phyloP scores from a whole-genome alignment of 1,284 basidiomycete genomes.

The Uromyces viciae-fabae region DNA sequence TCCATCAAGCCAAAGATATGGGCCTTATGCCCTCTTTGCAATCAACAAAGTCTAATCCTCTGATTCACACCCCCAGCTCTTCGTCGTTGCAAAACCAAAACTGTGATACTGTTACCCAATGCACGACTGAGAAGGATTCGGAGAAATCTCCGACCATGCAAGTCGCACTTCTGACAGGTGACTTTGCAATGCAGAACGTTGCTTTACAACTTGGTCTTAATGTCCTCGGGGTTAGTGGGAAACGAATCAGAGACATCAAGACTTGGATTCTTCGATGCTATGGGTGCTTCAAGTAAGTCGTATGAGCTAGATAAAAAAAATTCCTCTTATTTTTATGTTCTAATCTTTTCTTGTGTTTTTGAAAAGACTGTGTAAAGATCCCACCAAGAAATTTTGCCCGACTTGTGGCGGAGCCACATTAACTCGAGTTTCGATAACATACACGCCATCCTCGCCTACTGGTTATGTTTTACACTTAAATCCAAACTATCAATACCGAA shows the following conservation, averaged over 20 bases:
- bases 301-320: not conserved
- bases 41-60: slow-evolving; percentile 27
- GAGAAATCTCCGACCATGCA: slow-evolving; percentile 56
- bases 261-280: slow-evolving; percentile 96
- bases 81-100: not conserved
- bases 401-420: slow-evolving; percentile 92
- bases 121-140: slow-evolving; percentile 54
- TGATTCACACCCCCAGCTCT: slow-evolving; percentile 48
- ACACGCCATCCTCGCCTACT: slow-evolving; percentile 58
- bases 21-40: slow-evolving; percentile 60
- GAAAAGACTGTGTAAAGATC: slow-evolving; percentile 86
- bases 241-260: slow-evolving; percentile 82
- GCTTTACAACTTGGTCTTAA: slow-evolving; percentile 89
- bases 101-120: slow-evolving; percentile 51
- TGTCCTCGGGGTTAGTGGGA: slow-evolving; percentile 86
- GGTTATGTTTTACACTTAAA: slow-evolving; percentile 71
- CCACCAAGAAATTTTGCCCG: slow-evolving; percentile 92
- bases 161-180: slow-evolving; percentile 90
- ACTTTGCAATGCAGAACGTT: slow-evolving; percentile 99
- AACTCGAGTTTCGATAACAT: slow-evolving; percentile 80
- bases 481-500: slow-evolving; percentile 87
- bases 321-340: not conserved
- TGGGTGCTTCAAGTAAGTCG: slow-evolving; percentile 92
- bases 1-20: slow-evolving; percentile 83
- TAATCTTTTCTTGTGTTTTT: not conserved